These are phyloP conservation scores for Metschnikowia anglica DNA, from an alignment of 805 yeast genomes.

Conservation along the genomic window DNA sequence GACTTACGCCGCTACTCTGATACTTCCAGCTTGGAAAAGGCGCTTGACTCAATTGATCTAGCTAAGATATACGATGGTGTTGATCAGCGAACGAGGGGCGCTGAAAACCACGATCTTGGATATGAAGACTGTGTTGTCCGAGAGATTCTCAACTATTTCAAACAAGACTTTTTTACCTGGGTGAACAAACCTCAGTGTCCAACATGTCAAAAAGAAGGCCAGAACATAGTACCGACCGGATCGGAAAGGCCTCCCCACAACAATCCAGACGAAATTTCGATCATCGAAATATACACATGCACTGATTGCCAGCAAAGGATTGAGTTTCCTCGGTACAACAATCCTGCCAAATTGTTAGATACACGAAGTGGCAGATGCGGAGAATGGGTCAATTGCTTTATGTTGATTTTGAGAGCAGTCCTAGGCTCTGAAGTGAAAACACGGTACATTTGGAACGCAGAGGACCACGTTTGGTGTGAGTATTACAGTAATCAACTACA, in stretches of 20 bases:
- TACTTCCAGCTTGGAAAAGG: conserved; percentile 41
- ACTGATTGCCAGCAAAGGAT: conserved; percentile 43
- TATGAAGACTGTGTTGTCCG: conserved; percentile 40
- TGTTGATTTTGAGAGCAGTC: conserved; percentile 65
- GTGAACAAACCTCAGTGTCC: conserved; percentile 67
- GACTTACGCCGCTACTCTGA: conserved; percentile 15
- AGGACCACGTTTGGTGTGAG: conserved; percentile 97
- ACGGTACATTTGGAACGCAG: conserved; percentile 82
- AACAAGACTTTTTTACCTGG: conserved; percentile 81
- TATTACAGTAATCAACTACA: conserved; percentile 59
- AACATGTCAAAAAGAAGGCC: conserved; percentile 43
- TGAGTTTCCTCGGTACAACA: conserved; percentile 77
- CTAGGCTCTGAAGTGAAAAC: conserved; percentile 37
- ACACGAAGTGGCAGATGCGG: conserved; percentile 84
- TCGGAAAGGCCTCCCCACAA: conserved; percentile 37
- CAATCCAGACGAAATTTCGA: conserved; percentile 46
- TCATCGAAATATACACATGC: conserved; percentile 68
- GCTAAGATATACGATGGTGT: conserved; percentile 59
- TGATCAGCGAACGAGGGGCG: conserved; percentile 42
- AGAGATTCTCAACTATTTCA: conserved; percentile 49
- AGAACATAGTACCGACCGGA: conserved; percentile 41
- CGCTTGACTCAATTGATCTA: conserved; percentile 62
- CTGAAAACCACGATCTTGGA: conserved; percentile 11
- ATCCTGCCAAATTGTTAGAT: conserved; percentile 58
- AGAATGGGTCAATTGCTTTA: conserved; percentile 89